These are phyloP conservation scores for Yamadazyma nakazawae DNA, from an alignment of 805 yeast genomes.

Conservation along the genomic window DNA sequence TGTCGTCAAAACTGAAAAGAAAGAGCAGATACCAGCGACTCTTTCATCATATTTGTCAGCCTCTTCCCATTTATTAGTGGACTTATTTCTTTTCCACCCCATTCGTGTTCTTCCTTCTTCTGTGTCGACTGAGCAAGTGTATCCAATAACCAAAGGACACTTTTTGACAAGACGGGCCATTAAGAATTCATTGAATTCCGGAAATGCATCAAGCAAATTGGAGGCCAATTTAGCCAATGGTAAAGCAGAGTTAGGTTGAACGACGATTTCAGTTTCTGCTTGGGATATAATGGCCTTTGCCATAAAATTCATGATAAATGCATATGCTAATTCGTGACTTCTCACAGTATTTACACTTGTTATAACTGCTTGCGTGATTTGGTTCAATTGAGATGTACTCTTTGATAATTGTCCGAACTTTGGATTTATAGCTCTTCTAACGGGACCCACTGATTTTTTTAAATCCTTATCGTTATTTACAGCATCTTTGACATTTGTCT, in stretches of 20 bases:
- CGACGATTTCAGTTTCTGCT: conserved; percentile 89
- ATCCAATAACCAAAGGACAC: conserved; percentile 88
- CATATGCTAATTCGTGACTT: conserved; percentile 45
- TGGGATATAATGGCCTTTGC: conserved; percentile 86
- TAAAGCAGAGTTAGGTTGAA: conserved; percentile 69
- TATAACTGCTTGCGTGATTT: conserved; percentile 23
- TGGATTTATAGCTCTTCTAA: conserved; percentile 77
- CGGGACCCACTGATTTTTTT: conserved; percentile 53
- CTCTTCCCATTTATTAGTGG: conserved; percentile 49
- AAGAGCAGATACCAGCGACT: conserved; percentile 78
- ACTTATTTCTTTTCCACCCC: conserved; percentile 76
- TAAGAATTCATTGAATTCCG: conserved; percentile 53
- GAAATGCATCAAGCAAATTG: conserved; percentile 45
- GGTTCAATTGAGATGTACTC: conserved; percentile 55
- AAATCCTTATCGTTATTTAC: conserved; percentile 49
- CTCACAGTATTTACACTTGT: neutral
- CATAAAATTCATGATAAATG: conserved; percentile 76
- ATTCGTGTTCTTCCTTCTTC: conserved; percentile 77
- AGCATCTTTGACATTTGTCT: conserved; percentile 53
- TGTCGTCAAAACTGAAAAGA: conserved; percentile 74
- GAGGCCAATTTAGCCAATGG: conserved; percentile 72
- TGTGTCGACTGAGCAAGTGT: conserved; percentile 67
- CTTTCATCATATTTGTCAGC: conserved; percentile 78
- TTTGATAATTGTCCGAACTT: conserved; percentile 89
- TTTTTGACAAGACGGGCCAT: conserved; percentile 85